These are phyloP conservation scores for Euphorbia lathyris DNA, from an alignment of 345 rosid genomes.

Conservation along the genomic window DNA sequence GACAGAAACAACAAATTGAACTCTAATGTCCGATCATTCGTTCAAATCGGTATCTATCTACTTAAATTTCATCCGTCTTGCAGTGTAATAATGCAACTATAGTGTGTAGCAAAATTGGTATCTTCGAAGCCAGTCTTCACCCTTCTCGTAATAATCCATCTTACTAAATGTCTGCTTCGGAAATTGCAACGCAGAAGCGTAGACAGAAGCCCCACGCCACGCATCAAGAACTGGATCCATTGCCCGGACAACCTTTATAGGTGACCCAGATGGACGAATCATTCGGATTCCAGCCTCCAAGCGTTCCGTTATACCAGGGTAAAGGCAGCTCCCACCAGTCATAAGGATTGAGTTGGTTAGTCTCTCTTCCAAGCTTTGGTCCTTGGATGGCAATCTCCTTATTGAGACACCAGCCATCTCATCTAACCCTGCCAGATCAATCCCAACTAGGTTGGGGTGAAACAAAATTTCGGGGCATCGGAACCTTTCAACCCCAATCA, in stretches of 20 bases:
- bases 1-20: slow-evolving; percentile 1
- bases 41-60: not conserved
- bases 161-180: slow-evolving; percentile 57
- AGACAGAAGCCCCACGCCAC: slow-evolving; percentile 90
- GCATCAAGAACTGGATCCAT: slow-evolving; percentile 85
- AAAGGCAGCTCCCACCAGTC: slow-evolving; percentile 76
- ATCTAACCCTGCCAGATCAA: slow-evolving; percentile 82
- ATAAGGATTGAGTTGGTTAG: slow-evolving; percentile 67
- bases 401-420: slow-evolving; percentile 82
- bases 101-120: slow-evolving; percentile 62
- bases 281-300: slow-evolving; percentile 73
- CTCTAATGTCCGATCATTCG: not conserved
- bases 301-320: slow-evolving; percentile 65
- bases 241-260: slow-evolving; percentile 62
- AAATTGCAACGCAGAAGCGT: slow-evolving; percentile 57
- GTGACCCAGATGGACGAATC: slow-evolving; percentile 79
- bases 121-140: slow-evolving; percentile 86
- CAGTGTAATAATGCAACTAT: slow-evolving; percentile 14
- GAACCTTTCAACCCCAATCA: slow-evolving; percentile 78
- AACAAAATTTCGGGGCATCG: slow-evolving; percentile 84
- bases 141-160: slow-evolving; percentile 77
- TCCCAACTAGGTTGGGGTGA: slow-evolving; percentile 74
- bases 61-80: not conserved
- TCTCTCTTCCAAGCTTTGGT: slow-evolving; percentile 49
- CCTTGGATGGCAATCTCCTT: slow-evolving; percentile 50